Percentiles rank a stretch among this genome's conserved stretches.
Conservation (phyloP, 108 stramenopile species). For the Cyclotella kingstonii region DNA sequence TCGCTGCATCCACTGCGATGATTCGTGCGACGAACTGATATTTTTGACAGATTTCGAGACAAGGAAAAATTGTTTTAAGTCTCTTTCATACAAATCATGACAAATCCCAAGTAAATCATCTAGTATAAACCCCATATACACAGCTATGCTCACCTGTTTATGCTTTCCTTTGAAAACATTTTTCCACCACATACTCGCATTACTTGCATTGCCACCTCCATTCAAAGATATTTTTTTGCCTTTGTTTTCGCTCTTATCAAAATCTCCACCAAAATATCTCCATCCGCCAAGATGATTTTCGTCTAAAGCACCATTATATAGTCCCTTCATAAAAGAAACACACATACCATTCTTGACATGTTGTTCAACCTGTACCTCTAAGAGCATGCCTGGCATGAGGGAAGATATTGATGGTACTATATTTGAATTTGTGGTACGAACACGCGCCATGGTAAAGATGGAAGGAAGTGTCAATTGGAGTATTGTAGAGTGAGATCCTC, state of each 20-base stretch:
- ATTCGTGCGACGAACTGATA: conserved; percentile 72
- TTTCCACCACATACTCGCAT: conserved; percentile 50
- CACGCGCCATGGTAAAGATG: conserved; percentile 9
- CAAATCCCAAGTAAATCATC: background rate
- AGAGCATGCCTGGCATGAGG: conserved; percentile 67
- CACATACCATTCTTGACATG: conserved; percentile 80
- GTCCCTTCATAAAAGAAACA: conserved; percentile 62
- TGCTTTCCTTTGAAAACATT: conserved; percentile 39
- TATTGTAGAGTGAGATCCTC: conserved; percentile 18
- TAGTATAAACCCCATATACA: background rate
- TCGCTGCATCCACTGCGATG: conserved; percentile 69
- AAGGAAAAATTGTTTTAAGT: background rate
- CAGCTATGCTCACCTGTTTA: conserved; percentile 25
- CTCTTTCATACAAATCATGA: background rate
- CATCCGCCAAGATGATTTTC: conserved; percentile 66
- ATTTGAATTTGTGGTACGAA: conserved; percentile 15
- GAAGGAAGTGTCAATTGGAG: conserved; percentile 29
- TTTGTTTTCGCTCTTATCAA: conserved; percentile 1
- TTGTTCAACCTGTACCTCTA: conserved; percentile 63
- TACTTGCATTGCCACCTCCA: conserved; percentile 1
- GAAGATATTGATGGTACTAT: conserved; percentile 42
- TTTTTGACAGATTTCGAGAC: conserved; percentile 14
- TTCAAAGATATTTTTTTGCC: conserved; percentile 2
- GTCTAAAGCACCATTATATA: conserved; percentile 81
- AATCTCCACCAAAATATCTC: too few relatives aligned